A percentile compares a stretch with the other conserved stretches of the same genome.
Evolutionary conservation across 164 flowering plant species (phyloP).

Genomic region (Platanus orientalis): DNA sequence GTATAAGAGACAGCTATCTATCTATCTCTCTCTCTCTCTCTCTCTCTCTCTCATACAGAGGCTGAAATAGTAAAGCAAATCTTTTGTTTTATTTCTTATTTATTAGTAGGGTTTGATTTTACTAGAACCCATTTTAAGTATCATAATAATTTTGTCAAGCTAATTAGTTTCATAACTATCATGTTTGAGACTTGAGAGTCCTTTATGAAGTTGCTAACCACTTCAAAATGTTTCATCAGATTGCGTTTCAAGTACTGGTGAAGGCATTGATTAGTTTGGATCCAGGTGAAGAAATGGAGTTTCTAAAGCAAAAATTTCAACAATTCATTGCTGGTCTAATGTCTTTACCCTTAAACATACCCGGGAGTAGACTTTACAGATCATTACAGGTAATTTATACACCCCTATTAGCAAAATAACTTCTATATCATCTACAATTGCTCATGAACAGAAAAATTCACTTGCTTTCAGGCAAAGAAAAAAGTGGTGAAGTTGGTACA

Average conservation of each 20-base stretch:
- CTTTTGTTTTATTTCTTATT: too few species aligned
- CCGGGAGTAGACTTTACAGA: too few species aligned
- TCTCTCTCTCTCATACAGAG: too few species aligned
- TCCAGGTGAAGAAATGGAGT: slow-evolving; percentile 79
- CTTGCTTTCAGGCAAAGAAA: too few species aligned
- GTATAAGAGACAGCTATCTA: too few species aligned
- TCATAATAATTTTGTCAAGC: too few species aligned
- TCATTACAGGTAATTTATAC: slow-evolving; percentile 34
- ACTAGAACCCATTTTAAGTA: too few species aligned
- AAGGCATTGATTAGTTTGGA: slow-evolving; percentile 87
- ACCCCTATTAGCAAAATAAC: too few species aligned
- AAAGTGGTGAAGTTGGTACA: slow-evolving; percentile 67
- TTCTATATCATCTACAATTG: not conserved
- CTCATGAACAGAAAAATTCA: not conserved
- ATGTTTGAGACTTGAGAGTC: not conserved
- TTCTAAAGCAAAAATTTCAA: slow-evolving; percentile 68
- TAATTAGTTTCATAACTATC: too few species aligned
- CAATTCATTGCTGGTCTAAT: slow-evolving; percentile 83
- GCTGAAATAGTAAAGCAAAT: too few species aligned
- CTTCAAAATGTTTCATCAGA: slow-evolving; percentile 37
- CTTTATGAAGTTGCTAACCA: not conserved
- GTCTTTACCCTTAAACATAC: slow-evolving; percentile 85
- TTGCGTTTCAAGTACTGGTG: slow-evolving; percentile 84
- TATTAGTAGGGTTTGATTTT: too few species aligned
- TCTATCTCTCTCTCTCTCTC: too few species aligned